Conservation (phyloP, 345 rosid genomes). For the Rhizophora mangle region DNA sequence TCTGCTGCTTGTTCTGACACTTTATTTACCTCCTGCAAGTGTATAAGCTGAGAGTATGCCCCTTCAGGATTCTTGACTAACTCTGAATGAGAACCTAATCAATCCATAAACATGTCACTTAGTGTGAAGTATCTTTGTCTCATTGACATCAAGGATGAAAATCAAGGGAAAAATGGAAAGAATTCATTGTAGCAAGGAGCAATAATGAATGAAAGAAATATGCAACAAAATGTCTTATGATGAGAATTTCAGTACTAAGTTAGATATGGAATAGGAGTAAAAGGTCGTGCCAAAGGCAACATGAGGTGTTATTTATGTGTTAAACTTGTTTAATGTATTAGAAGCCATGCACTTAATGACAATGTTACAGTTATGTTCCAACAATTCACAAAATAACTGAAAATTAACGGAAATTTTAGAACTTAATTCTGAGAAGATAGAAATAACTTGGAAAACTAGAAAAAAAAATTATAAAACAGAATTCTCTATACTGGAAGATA, state of each 20-base stretch:
- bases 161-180: not conserved
- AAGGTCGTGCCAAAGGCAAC: conserved; percentile 19
- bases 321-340: too few relatives aligned
- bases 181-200: not conserved
- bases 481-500: not conserved
- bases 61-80: conserved; percentile 66
- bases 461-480: not conserved
- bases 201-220: not conserved
- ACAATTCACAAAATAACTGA: not conserved
- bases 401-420: not conserved
- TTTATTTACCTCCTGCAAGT: conserved; percentile 59
- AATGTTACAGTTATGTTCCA: too few relatives aligned
- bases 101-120: not conserved
- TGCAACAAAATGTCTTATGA: too few relatives aligned
- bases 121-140: not conserved
- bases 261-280: too few relatives aligned
- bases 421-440: not conserved
- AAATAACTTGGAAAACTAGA: not conserved
- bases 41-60: conserved; percentile 82
- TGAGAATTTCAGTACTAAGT: too few relatives aligned
- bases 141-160: not conserved
- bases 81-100: conserved; percentile 32
- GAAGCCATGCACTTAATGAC: conserved; percentile 12
- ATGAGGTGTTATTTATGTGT: too few relatives aligned
- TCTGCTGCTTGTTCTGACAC: conserved; percentile 38